Conservation (phyloP, 2,329 filamentous ascomycete genomes). For the Onygenales sp. region DNA sequence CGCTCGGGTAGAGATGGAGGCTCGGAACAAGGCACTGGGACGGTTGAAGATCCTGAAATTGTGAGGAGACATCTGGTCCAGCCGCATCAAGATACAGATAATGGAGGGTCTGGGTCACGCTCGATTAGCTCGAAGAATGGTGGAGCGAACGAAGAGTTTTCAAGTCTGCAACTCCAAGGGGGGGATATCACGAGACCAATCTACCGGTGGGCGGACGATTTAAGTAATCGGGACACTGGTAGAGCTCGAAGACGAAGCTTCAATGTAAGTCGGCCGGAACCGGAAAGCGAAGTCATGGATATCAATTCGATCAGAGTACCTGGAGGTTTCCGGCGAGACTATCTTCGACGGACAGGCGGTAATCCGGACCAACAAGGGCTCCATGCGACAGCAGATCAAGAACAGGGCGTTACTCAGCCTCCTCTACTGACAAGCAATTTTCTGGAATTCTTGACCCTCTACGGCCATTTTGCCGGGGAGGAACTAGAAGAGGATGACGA, state of each 20-base stretch:
- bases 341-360: conserved; percentile 64
- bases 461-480: conserved; percentile 95
- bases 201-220: conserved; percentile 92
- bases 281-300: conserved; percentile 70
- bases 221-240: conserved; percentile 52
- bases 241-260: conserved; percentile 71
- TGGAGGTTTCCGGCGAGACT: conserved; percentile 87
- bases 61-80: conserved; percentile 81
- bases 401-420: conserved; percentile 33
- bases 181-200: conserved; percentile 92
- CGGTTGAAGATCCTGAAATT: conserved; percentile 83
- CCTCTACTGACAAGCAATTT: conserved; percentile 83
- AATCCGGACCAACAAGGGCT: conserved; percentile 46
- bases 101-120: conserved; percentile 17
- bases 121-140: conserved; percentile 15
- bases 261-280: conserved; percentile 63
- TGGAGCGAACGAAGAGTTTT: conserved; percentile 70
- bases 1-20: conserved; percentile 44
- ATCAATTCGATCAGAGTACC: conserved; percentile 88
- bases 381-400: conserved; percentile 27
- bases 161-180: conserved; percentile 82
- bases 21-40: conserved; percentile 42
- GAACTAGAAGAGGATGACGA: conserved; percentile 96
- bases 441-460: conserved; percentile 87
- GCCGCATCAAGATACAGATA: conserved; percentile 40